Base-by-base conservation (phyloP, 1,139 yeast species). In the Eremothecium sinecaudum region DNA sequence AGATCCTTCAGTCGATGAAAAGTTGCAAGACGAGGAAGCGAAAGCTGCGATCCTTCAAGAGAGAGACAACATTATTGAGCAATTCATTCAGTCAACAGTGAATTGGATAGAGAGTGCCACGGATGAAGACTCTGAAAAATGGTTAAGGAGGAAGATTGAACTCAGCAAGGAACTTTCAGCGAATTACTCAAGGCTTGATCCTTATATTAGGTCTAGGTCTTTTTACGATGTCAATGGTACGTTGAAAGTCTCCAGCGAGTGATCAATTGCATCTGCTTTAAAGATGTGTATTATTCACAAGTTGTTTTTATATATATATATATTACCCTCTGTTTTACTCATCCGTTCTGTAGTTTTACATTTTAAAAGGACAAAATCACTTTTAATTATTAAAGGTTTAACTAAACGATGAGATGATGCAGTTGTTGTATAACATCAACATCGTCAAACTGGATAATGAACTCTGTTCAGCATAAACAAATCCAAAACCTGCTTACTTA, bases 121-220 rank as follows among this genome's bases (percentile, higher is more conserved):
- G 14, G 61, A 60, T 13, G 65, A 62, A n/a, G 68, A 63, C 10
- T 66, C 70, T 33, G 58, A 63, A 23, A 58, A 60, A 32, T 61
- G 56, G 38, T 59, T 69, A 51, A 56, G 53, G 14, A 66, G 68
- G 44, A 73, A 79, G 58, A 59, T 70, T 22, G 58, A 60, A 13
- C 33, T 76, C 16, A 73, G 79, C 32, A 59, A 58, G 24, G 59
- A 69, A 41, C 51, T 82, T 29, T 61, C 71, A 12, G 56, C 62
- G 19, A 78, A 79, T 51, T 84, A 78, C 58, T 63, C 68, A 52
- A 53, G 59, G 28, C 56, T 79, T 37, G 94, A 84, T 51, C 84
- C 87, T 1, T 81, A 77, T 48, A 57, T 80, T 28, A 73, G 94
- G 51, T 72, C 79, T 22, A 71, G 80, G 48, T 70, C 80, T 17